Base-by-base conservation (phyloP, 176 grass and related monocot genomes). In the Cenchrus fungigraminus region DNA sequence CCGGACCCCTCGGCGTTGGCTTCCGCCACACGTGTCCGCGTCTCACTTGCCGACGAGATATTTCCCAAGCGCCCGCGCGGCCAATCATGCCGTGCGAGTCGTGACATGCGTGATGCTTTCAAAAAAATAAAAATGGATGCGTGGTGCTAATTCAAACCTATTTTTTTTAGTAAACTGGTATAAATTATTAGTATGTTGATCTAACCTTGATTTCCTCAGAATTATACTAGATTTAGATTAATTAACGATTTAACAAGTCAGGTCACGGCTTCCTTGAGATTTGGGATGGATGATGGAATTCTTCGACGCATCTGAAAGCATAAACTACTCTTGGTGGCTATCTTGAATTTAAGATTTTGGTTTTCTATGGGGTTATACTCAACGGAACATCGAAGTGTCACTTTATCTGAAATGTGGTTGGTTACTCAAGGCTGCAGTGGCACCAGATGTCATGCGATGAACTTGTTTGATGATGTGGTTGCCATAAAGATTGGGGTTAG, bases 291-390 rank as follows among this genome's bases (percentile, higher is more conserved):
- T 49, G 68, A 7, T 60, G 19, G 19, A 20, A 55, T 55, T 15
- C 53, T 55, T 17, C 15, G 31, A 32, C 6, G 10, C 57, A n/a
- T 22, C 57, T 9, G 40, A 1, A 28, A 46, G 54, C 54, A 32
- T 32, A 22, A 69, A 8, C 14, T 17, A 55, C 14, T 55, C 1
- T 0, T 14, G 6, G 14, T 16, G 15, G 51, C 4, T 55, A 14
- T 14, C 14, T 50, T 59, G 57, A 6, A 37, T 37, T 4, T 0
- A 73, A 40, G 44, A 14, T 20, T 28, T 16, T 34, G 12, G 4
- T 71, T 56, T 45, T 47, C 53, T 62, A 17, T 25, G 4, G 72
- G 40, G 58, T 58, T 65, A 90, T 65, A 90, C 84, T 86, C 84
- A 37, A 37, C 37, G 37, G 37, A 37, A 40, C 3, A 40, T 4